A percentile compares a stretch with the other conserved stretches of the same genome.
Evolutionary conservation across 306 rosid species (phyloP).

Genomic region (Acacia confusa): DNA sequence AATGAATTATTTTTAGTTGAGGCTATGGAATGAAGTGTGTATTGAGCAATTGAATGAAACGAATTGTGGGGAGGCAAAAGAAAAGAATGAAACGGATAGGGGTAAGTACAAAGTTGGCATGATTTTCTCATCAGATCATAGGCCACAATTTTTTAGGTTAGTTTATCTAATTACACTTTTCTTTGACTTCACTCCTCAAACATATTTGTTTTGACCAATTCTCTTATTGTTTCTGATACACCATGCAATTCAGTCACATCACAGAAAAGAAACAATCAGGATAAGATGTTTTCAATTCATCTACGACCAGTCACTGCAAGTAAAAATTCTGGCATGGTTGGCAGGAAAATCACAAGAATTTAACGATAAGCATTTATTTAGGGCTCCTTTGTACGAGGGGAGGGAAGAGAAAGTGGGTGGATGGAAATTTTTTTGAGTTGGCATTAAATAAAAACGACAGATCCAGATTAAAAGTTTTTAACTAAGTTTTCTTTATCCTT

Average conservation of each 20-base stretch:
- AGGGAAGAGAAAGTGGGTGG: no score
- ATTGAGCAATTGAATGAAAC: neutral
- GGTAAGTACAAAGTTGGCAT: constrained; percentile 44
- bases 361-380: neutral
- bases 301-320: neutral
- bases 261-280: neutral
- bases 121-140: constrained; percentile 31
- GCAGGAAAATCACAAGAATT: constrained; percentile 27
- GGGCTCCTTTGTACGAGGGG: no score
- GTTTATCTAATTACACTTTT: constrained; percentile 45
- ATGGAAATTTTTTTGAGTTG: no score
- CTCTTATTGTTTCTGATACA: neutral
- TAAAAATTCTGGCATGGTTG: constrained; percentile 26
- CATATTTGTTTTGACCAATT: constrained; percentile 45
- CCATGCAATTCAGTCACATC: constrained; percentile 13
- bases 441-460: no score
- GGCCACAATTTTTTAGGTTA: constrained; percentile 39
- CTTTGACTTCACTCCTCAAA: constrained; percentile 46
- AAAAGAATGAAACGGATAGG: constrained; percentile 25
- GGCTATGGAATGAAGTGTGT: neutral
- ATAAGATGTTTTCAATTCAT: neutral
- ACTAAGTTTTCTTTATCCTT: no score
- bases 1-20: neutral
- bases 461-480: no score
- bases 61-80: neutral